These are phyloP conservation scores for Ganoderma resinaceum DNA, from an alignment of 1,284 basidiomycete genomes.

Conservation along the genomic window DNA sequence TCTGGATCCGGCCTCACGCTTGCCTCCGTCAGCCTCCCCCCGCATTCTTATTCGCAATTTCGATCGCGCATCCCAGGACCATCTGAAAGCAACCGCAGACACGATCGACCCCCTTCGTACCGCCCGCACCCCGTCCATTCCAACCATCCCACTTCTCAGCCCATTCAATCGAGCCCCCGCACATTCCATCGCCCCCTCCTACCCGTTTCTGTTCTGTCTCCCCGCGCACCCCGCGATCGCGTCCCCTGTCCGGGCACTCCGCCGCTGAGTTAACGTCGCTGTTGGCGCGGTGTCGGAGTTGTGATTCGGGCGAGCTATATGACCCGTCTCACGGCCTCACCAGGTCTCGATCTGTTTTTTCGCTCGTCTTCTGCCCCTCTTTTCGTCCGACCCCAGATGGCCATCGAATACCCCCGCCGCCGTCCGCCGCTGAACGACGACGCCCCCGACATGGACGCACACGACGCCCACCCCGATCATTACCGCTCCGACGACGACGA, in stretches of 20 bases:
- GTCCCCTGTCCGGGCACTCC: conserved; percentile 30
- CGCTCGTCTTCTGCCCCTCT: conserved; percentile 24
- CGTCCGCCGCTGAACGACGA: conserved; percentile 18
- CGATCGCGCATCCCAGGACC: conserved; percentile 9
- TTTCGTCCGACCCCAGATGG: conserved; percentile 28
- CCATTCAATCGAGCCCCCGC: not conserved
- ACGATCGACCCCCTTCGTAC: conserved; percentile 20
- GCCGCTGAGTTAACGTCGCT: conserved; percentile 40
- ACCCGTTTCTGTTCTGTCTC: conserved; percentile 5
- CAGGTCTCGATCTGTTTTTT: conserved; percentile 24
- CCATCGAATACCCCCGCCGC: conserved; percentile 26
- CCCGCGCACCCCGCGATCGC: conserved; percentile 20
- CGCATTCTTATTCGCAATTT: not conserved
- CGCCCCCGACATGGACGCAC: conserved; percentile 19
- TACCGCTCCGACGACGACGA: conserved; percentile 20
- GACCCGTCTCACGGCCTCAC: conserved; percentile 28
- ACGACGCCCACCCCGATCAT: conserved; percentile 15
- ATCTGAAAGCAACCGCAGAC: conserved; percentile 16
- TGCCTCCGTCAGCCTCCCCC: conserved; percentile 1
- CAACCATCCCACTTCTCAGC: conserved; percentile 14
- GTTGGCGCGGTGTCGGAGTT: conserved; percentile 38
- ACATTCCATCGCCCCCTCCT: conserved; percentile 15
- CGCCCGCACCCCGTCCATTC: conserved; percentile 26
- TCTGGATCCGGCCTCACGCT: not conserved
- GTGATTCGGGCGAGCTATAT: conserved; percentile 27